Conservation (phyloP, 257 asterid species). For the Penstemon newberryi region DNA sequence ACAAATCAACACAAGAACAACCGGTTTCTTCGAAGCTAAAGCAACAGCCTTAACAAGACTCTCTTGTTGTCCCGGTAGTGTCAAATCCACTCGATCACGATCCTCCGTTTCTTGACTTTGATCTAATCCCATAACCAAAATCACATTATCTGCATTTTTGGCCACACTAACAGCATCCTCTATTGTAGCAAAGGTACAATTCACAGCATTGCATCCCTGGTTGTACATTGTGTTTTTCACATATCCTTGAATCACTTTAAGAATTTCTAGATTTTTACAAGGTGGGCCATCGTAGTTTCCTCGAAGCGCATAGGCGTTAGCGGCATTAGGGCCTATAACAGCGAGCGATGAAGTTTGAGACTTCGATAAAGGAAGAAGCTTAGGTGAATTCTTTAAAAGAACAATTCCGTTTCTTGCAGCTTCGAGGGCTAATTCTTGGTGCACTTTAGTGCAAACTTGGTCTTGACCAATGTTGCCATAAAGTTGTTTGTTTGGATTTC, state of each 20-base stretch:
- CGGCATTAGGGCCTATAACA: constrained; percentile 73
- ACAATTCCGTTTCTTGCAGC: constrained; percentile 86
- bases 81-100: constrained; percentile 57
- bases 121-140: constrained; percentile 80
- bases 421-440: constrained; percentile 69
- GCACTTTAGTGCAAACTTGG: constrained; percentile 61
- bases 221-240: constrained; percentile 33
- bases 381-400: constrained; percentile 62
- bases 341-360: constrained; percentile 50
- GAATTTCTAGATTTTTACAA: constrained; percentile 56
- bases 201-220: constrained; percentile 54
- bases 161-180: constrained; percentile 56
- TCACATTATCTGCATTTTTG: constrained; percentile 69
- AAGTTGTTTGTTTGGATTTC: constrained; percentile 46
- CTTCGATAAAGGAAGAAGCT: constrained; percentile 66
- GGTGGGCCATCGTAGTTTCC: constrained; percentile 78
- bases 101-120: constrained; percentile 64
- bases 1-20: constrained; percentile 83
- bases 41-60: constrained; percentile 63
- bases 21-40: constrained; percentile 65
- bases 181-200: constrained; percentile 46
- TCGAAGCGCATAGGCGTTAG: constrained; percentile 46
- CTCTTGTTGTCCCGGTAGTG: constrained; percentile 89
- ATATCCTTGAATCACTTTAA: constrained; percentile 49
- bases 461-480: constrained; percentile 56